phyloP scores from a whole-genome alignment of 352 stramenopile species.

The Globisporangium paddicum region DNA sequence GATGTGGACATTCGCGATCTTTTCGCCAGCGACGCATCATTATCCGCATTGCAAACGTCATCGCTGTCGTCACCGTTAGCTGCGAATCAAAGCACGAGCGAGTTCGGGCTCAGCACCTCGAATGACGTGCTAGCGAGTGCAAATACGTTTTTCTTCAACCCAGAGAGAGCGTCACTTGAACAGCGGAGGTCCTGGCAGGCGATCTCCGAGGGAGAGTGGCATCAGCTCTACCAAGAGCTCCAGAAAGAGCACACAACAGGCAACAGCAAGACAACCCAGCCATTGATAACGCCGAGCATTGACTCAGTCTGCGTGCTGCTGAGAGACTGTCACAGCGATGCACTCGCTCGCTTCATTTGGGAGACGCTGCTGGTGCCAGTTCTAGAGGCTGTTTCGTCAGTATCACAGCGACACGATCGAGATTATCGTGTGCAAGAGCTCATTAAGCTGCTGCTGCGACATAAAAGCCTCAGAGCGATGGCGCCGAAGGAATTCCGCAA shows the following conservation, averaged over 20 bases:
- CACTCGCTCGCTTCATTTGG: constrained; percentile 47
- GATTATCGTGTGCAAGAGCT: constrained; percentile 16
- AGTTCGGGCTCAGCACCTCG: not conserved
- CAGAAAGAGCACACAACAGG: not conserved
- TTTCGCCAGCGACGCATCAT: not conserved
- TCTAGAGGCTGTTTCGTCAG: constrained; percentile 7
- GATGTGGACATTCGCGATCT: constrained; percentile 19
- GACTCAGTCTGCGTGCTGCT: constrained; percentile 29
- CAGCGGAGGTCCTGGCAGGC: constrained; percentile 23
- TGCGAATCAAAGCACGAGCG: not conserved
- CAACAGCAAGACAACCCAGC: not conserved
- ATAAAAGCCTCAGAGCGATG: constrained; percentile 26
- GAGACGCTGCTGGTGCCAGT: constrained; percentile 34
- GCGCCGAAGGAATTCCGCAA: constrained; percentile 52
- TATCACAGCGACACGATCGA: not conserved
- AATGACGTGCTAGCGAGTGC: constrained; percentile 13
- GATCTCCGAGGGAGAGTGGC: constrained; percentile 43
- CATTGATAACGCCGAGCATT: constrained; percentile 10
- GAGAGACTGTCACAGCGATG: constrained; percentile 36
- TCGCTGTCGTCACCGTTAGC: not conserved
- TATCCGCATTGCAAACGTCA: not conserved
- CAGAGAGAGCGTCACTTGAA: constrained; percentile 19
- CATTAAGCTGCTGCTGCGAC: constrained; percentile 20
- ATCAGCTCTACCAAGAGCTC: constrained; percentile 19
- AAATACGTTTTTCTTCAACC: constrained; percentile 21